phyloP scores from a whole-genome alignment of 257 asterid genomes.

The Solanum piurae region DNA sequence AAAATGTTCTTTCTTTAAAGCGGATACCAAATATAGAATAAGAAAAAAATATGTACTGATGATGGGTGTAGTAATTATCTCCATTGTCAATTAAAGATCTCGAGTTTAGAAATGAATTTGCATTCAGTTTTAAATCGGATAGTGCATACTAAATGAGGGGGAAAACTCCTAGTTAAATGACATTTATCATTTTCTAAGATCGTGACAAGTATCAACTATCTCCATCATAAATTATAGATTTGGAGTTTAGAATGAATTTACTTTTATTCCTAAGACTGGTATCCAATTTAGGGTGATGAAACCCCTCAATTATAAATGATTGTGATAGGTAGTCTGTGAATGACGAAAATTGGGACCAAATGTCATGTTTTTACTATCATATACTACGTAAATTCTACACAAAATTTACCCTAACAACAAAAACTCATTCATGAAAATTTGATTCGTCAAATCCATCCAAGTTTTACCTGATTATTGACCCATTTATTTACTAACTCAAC shows the following conservation, averaged over 20 bases:
- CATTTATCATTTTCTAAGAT: not conserved
- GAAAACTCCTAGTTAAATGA: not conserved
- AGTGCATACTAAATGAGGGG: not conserved
- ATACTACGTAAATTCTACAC: no score
- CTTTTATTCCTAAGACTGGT: not conserved
- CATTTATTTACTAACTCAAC: no score
- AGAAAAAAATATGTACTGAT: not conserved
- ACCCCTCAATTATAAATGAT: not conserved
- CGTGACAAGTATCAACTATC: not conserved
- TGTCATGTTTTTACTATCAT: no score
- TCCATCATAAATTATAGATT: not conserved
- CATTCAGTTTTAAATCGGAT: not conserved
- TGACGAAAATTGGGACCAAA: no score
- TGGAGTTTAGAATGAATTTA: not conserved
- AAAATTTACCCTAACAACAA: no score
- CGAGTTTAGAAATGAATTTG: no score
- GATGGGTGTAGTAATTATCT: not conserved
- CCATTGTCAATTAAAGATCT: not conserved
- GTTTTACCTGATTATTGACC: no score
- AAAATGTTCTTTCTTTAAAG: not conserved
- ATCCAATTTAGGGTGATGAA: no score
- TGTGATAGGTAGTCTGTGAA: no score
- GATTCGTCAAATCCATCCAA: no score
- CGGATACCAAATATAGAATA: accelerated
- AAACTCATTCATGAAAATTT: no score